phyloP scores from a whole-genome alignment of 495 filamentous ascomycete species.

The Aspergillus mulundensis region DNA sequence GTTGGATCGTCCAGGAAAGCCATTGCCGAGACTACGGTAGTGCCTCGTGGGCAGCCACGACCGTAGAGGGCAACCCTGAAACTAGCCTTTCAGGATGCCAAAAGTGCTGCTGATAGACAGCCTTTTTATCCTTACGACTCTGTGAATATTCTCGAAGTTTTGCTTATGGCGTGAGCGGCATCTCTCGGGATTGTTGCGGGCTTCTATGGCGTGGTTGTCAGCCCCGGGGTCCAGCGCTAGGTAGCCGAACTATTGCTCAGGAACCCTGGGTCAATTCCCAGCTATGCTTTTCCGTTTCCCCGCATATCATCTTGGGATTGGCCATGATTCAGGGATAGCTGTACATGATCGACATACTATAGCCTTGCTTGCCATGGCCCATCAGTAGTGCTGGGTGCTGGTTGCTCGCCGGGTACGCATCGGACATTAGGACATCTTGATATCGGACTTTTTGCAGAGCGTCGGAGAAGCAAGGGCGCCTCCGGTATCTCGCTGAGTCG shows the following conservation, averaged over 20 bases:
- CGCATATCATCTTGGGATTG: background rate
- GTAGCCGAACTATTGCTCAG: constrained; percentile 1
- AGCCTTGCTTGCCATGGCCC: background rate
- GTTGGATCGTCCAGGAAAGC: background rate
- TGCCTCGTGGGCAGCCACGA: background rate
- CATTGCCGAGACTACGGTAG: background rate
- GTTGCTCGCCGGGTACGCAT: background rate
- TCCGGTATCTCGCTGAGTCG: too few species aligned
- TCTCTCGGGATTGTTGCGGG: background rate
- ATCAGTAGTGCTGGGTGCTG: background rate
- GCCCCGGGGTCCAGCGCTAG: background rate
- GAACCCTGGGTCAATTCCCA: background rate
- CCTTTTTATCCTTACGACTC: background rate
- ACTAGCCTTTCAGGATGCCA: too few species aligned
- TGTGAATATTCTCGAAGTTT: background rate
- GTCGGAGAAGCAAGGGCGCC: background rate
- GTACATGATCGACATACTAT: constrained; percentile 2
- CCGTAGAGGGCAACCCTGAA: background rate
- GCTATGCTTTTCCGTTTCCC: background rate
- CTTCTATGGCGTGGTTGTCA: background rate
- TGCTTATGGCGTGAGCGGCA: background rate
- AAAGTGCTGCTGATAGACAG: background rate
- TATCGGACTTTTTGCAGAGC: background rate
- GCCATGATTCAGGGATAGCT: background rate
- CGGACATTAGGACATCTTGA: background rate